phyloP scores from a whole-genome alignment of 2,329 filamentous ascomycete species.

The Rosellinia necatrix region DNA sequence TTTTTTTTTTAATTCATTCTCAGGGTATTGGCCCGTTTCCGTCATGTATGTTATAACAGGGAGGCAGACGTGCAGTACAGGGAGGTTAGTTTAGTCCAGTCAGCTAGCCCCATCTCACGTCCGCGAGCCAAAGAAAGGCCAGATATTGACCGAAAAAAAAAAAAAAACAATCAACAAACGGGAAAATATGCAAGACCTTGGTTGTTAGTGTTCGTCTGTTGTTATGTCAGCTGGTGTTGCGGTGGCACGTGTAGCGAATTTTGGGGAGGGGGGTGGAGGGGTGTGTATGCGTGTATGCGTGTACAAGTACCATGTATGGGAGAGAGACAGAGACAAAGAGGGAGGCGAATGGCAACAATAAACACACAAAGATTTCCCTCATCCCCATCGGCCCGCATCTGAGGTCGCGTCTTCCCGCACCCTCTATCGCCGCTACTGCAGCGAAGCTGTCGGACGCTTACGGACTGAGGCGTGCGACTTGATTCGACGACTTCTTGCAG shows the following conservation, averaged over 20 bases:
- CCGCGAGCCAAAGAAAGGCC: slow-evolving; percentile 17
- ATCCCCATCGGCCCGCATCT: slow-evolving; percentile 26
- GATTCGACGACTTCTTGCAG: slow-evolving; percentile 5
- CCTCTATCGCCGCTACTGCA: slow-evolving; percentile 18
- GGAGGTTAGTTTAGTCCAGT: too few relatives aligned
- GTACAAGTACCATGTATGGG: too few relatives aligned
- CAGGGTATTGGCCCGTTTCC: not conserved
- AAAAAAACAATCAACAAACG: not conserved
- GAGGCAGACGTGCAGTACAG: not conserved
- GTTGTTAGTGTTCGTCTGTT: not conserved
- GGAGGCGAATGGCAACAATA: too few relatives aligned
- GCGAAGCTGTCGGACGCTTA: slow-evolving; percentile 10
- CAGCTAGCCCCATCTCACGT: slow-evolving; percentile 8
- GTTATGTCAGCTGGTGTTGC: not conserved
- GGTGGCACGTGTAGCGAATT: slow-evolving; percentile 3
- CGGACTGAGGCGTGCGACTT: slow-evolving; percentile 11
- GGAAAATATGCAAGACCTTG: slow-evolving; percentile 3
- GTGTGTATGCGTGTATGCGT: not conserved
- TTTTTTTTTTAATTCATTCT: not conserved
- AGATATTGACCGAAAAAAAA: slow-evolving; percentile 26
- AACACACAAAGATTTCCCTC: not conserved
- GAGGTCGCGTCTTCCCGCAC: slow-evolving; percentile 23
- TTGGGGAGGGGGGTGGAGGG: not conserved
- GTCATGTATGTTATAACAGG: slow-evolving; percentile 20
- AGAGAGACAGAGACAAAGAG: not conserved